phyloP scores from a whole-genome alignment of 257 asterid genomes.

The Solanum chilense region DNA sequence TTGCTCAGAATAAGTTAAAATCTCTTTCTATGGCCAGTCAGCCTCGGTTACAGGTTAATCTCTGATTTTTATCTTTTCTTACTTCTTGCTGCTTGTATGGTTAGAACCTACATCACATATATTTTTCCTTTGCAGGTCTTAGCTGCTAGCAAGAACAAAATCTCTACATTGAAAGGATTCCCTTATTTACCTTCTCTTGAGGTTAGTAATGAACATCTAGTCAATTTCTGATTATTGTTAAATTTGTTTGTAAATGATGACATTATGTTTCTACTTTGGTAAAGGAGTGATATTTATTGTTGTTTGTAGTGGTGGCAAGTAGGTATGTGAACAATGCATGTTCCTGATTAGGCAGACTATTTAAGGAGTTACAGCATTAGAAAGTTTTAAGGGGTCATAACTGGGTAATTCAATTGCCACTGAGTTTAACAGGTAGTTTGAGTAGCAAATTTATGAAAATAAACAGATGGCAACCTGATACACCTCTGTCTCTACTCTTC shows the following conservation, averaged over 20 bases:
- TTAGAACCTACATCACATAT: background rate
- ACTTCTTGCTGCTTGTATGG: background rate
- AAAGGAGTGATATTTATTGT: background rate
- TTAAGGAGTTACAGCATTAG: background rate
- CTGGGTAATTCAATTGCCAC: background rate
- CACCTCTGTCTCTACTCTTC: background rate
- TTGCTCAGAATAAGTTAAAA: constrained; percentile 94
- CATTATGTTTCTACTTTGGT: background rate
- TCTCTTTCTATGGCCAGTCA: constrained; percentile 97
- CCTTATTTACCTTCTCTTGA: constrained; percentile 92
- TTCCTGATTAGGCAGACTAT: background rate
- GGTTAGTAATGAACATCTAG: constrained; percentile 42
- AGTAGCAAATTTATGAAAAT: background rate
- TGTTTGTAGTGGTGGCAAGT: background rate
- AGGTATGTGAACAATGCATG: background rate
- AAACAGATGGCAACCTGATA: background rate
- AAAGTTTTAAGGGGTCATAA: background rate
- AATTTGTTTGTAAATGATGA: background rate
- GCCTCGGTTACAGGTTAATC: constrained; percentile 90
- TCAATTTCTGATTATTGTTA: background rate
- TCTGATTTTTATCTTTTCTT: constrained; percentile 11
- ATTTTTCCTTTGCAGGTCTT: constrained; percentile 51
- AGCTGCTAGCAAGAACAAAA: constrained; percentile 96
- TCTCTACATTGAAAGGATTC: constrained; percentile 95
- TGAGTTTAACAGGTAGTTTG: background rate